Evolutionary conservation across 1,284 basidiomycete genomes (phyloP).

Genomic region (Naganishia liquefaciens): DNA sequence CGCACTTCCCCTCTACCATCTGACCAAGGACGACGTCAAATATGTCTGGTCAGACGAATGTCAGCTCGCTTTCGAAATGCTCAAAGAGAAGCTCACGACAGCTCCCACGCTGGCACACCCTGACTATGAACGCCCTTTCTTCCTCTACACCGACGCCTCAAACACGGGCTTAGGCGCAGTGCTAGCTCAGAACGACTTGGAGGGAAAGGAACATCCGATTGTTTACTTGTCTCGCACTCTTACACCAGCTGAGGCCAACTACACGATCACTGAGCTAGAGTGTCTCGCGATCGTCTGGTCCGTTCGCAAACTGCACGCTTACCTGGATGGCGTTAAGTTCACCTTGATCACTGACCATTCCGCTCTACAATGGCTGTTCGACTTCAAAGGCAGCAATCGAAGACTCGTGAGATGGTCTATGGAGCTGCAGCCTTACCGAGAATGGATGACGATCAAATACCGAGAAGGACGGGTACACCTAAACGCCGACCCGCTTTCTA

Average conservation of each 20-base stretch:
- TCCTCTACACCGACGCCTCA: constrained; percentile 30
- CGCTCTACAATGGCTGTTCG: too few species aligned
- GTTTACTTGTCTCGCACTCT: constrained; percentile 28
- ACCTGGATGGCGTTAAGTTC: constrained; percentile 23
- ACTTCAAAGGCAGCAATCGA: too few species aligned
- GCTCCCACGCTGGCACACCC: constrained; percentile 26
- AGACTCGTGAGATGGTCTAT: constrained; percentile 20
- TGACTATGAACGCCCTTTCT: constrained; percentile 23
- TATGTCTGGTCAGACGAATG: constrained; percentile 10
- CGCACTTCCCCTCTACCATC: constrained; percentile 3
- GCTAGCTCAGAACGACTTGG: constrained; percentile 17
- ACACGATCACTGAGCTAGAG: constrained; percentile 30
- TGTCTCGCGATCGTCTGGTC: constrained; percentile 30
- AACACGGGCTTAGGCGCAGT: constrained; percentile 23
- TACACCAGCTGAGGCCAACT: constrained; percentile 25
- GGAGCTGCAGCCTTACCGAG: constrained; percentile 13
- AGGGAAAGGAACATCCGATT: constrained; percentile 29
- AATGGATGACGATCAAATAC: constrained; percentile 13
- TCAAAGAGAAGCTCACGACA: constrained; percentile 4
- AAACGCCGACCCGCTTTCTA: constrained; percentile 28
- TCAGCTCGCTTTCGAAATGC: constrained; percentile 8
- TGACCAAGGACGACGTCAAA: neutral
- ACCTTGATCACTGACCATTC: too few species aligned
- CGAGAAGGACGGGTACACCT: constrained; percentile 17
- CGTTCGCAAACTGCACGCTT: constrained; percentile 28